phyloP scores from a whole-genome alignment of 1,139 yeast species.

The Casaregolazyma suthepensis region DNA sequence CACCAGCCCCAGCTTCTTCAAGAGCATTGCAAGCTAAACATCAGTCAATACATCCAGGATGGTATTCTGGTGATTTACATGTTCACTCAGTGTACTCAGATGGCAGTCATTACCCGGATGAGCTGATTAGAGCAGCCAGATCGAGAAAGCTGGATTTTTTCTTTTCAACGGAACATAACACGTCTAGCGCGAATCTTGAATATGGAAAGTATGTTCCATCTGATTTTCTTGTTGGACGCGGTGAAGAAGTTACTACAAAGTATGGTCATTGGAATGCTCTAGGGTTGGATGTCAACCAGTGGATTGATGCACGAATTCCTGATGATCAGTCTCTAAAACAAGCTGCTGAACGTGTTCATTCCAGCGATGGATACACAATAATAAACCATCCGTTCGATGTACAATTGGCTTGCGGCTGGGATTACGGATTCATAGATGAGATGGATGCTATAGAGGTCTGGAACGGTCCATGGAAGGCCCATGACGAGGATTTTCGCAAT shows the following conservation, averaged over 20 bases:
- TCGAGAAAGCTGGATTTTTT: conserved; percentile 12
- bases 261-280: conserved; percentile 18
- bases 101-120: conserved; percentile 12
- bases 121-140: conserved; percentile 9
- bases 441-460: conserved; percentile 18
- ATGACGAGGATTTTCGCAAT: conserved; percentile 12
- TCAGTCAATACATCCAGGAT: not conserved
- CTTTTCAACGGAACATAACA: conserved; percentile 17
- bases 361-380: conserved; percentile 13
- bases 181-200: conserved; percentile 13
- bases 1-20: conserved; percentile 12
- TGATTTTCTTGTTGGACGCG: conserved; percentile 14
- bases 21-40: not conserved
- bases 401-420: conserved; percentile 14
- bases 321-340: conserved; percentile 7
- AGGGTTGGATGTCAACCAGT: conserved; percentile 13
- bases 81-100: conserved; percentile 16
- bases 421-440: conserved; percentile 9
- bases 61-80: conserved; percentile 18
- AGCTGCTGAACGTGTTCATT: conserved; percentile 11
- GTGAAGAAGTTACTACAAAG: conserved; percentile 16
- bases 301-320: conserved; percentile 13
- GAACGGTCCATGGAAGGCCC: conserved; percentile 17
- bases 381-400: conserved; percentile 16
- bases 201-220: conserved; percentile 14